Conservation (phyloP, 1,284 basidiomycete species). For the Puccinia horiana region DNA sequence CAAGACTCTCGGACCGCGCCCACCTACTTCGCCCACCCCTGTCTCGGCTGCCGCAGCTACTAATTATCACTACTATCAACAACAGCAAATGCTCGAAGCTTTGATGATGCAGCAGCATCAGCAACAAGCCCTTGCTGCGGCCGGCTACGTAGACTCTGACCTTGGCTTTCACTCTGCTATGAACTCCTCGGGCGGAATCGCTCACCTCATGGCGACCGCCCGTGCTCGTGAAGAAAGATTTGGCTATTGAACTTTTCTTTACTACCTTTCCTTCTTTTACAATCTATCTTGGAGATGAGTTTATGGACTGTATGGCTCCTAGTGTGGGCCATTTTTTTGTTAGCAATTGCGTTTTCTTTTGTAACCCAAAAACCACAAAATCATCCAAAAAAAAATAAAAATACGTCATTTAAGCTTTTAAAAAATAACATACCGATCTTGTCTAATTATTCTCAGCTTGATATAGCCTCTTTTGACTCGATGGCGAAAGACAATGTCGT, state of each 20-base stretch:
- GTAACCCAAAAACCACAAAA: not conserved
- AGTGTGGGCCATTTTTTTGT: constrained; percentile 1
- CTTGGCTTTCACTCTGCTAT: constrained; percentile 17
- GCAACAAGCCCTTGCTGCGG: constrained; percentile 21
- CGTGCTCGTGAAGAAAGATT: constrained; percentile 42
- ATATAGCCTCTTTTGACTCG: not conserved
- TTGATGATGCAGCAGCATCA: constrained; percentile 39
- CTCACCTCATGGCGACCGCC: constrained; percentile 43
- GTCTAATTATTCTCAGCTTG: not conserved
- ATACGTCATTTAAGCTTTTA: not conserved
- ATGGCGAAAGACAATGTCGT: not conserved
- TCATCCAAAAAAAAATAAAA: not conserved
- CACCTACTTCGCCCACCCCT: not conserved
- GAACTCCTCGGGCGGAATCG: constrained; percentile 19
- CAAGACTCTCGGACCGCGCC: constrained; percentile 33
- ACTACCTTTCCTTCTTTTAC: not conserved
- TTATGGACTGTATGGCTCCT: constrained; percentile 6
- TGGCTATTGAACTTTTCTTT: constrained; percentile 21
- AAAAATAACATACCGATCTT: not conserved
- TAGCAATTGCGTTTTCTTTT: not conserved
- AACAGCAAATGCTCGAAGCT: constrained; percentile 41
- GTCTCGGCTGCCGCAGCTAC: not conserved
- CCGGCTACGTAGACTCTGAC: constrained; percentile 19
- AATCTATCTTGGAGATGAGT: constrained; percentile 11
- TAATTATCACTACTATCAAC: constrained; percentile 18